Percentiles rank a stretch among this genome's conserved stretches.
Conservation (phyloP, 129 eudicot species). For the Centella asiatica region DNA sequence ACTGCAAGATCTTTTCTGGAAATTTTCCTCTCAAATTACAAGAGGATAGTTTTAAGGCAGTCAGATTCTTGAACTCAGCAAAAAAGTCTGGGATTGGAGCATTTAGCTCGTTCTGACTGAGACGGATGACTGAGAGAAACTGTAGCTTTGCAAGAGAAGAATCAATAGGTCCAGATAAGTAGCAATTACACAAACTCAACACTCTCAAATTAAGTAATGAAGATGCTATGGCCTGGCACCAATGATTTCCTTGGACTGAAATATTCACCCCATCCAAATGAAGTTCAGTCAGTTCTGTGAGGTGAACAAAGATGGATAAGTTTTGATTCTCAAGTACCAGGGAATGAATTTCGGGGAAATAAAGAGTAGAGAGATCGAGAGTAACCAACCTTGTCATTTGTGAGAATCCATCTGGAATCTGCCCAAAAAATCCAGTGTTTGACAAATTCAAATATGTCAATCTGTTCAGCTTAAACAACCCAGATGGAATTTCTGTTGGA, state of each 20-base stretch:
- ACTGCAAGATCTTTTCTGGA: slow-evolving; percentile 25
- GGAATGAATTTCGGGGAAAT: not conserved
- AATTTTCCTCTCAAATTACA: slow-evolving; percentile 16
- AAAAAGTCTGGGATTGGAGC: slow-evolving; percentile 14
- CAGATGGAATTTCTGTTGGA: slow-evolving; percentile 23
- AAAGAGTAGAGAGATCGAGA: slow-evolving; percentile 46
- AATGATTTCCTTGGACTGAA: slow-evolving; percentile 23
- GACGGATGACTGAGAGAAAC: slow-evolving; percentile 9
- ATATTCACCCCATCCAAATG: slow-evolving; percentile 41
- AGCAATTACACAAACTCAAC: slow-evolving; percentile 20
- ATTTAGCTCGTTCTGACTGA: slow-evolving; percentile 10
- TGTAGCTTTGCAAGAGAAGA: slow-evolving; percentile 2
- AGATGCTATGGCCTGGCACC: slow-evolving; percentile 40
- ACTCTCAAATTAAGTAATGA: slow-evolving; percentile 33
- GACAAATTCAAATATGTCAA: slow-evolving; percentile 31
- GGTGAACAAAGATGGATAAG: slow-evolving; percentile 29
- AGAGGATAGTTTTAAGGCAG: not conserved
- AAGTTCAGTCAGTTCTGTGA: slow-evolving; percentile 31
- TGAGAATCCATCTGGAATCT: slow-evolving; percentile 25
- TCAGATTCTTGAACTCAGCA: slow-evolving; percentile 8
- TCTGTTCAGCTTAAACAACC: slow-evolving; percentile 27
- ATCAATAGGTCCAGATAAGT: slow-evolving; percentile 16
- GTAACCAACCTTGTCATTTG: slow-evolving; percentile 17
- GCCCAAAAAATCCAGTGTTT: slow-evolving; percentile 23
- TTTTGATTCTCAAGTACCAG: slow-evolving; percentile 35